Percentiles rank a stretch among this genome's conserved stretches.
phyloP scores from a whole-genome alignment of 2,329 filamentous ascomycete species.

The Alternaria sp. region DNA sequence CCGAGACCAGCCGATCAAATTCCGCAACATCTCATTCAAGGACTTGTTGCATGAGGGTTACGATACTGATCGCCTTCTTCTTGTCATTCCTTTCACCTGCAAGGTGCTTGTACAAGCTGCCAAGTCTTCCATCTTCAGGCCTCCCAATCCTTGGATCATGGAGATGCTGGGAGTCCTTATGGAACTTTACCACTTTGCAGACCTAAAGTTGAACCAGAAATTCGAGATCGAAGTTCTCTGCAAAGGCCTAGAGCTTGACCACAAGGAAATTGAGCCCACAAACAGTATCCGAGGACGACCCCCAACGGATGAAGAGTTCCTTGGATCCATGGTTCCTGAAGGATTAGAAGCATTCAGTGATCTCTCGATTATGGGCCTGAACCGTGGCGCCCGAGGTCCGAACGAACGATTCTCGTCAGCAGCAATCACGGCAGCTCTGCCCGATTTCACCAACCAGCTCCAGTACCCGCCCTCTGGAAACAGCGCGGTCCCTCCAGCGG shows the following conservation, averaged over 20 bases:
- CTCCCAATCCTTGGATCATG: constrained; percentile 97
- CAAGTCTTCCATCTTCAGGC: constrained; percentile 86
- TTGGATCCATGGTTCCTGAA: constrained; percentile 67
- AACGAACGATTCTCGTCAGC: constrained; percentile 79
- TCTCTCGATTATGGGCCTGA: constrained; percentile 69
- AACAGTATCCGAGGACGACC: constrained; percentile 82
- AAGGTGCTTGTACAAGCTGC: constrained; percentile 89
- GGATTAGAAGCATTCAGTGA: constrained; percentile 84
- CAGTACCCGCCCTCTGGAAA: constrained; percentile 74
- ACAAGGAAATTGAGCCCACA: constrained; percentile 89
- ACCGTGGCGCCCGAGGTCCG: constrained; percentile 68
- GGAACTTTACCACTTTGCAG: constrained; percentile 91
- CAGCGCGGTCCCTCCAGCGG: constrained; percentile 75
- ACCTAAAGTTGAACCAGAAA: constrained; percentile 95
- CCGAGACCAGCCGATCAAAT: constrained; percentile 92
- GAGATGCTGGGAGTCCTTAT: constrained; percentile 91
- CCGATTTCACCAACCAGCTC: constrained; percentile 81
- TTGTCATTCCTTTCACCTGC: constrained; percentile 97
- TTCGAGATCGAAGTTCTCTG: constrained; percentile 99
- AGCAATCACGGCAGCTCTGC: constrained; percentile 79
- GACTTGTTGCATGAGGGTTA: constrained; percentile 93
- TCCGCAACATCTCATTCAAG: constrained; percentile 97
- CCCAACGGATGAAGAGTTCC: constrained; percentile 68
- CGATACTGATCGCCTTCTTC: constrained; percentile 87
- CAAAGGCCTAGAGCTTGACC: constrained; percentile 89